Percentiles rank a stretch among this genome's conserved stretches.
Conservation (phyloP, 495 filamentous ascomycete genomes). For the Penicillium manginii region DNA sequence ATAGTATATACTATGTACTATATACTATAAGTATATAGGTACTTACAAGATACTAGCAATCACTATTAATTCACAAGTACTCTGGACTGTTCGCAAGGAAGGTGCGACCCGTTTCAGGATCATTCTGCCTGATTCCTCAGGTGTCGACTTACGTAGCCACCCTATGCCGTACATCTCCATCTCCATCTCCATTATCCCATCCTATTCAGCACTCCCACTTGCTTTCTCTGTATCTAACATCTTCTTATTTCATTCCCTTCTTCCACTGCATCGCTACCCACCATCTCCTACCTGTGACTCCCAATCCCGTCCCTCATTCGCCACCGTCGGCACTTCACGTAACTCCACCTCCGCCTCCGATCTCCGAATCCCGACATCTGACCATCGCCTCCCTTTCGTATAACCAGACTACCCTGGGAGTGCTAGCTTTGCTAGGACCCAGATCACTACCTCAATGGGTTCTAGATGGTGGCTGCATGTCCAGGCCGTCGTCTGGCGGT, state of each 20-base stretch:
- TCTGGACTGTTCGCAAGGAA: background rate
- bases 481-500: constrained; percentile 76
- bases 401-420: background rate
- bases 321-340: background rate
- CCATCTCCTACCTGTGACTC: background rate
- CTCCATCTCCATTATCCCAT: background rate
- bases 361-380: background rate
- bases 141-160: background rate
- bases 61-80: too few relatives aligned
- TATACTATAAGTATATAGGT: too few relatives aligned
- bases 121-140: too few relatives aligned
- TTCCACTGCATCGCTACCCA: background rate
- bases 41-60: too few relatives aligned
- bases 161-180: background rate
- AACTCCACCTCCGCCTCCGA: background rate
- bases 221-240: background rate
- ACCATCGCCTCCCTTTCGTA: background rate
- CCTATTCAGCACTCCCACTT: too few relatives aligned
- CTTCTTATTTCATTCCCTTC: background rate
- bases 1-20: too few relatives aligned
- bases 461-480: constrained; percentile 70
- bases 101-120: background rate
- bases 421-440: background rate
- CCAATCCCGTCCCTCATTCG: background rate
- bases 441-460: constrained; percentile 32